Percentiles rank a stretch among this genome's conserved stretches.
These are phyloP conservation scores for Skeletonema potamos DNA, from an alignment of 108 stramenopile species.

Conservation along the genomic window DNA sequence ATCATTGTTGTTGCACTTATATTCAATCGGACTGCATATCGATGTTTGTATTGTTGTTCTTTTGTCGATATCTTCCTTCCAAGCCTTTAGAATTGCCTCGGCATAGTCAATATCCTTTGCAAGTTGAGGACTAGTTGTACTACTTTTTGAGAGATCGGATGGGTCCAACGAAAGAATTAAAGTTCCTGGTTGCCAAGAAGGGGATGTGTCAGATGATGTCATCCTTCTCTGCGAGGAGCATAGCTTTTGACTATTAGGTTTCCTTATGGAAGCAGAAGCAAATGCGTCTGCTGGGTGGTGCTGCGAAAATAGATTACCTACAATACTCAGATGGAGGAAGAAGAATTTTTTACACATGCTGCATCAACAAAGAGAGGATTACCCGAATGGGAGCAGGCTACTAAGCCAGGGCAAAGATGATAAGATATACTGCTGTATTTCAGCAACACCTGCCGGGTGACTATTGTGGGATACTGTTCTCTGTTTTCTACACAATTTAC, in stretches of 20 bases:
- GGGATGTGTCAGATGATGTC: neutral
- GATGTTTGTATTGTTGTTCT: constrained; percentile 1
- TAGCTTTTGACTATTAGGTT: neutral
- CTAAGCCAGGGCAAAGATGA: neutral
- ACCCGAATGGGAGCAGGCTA: too few relatives aligned
- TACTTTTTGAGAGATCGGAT: neutral
- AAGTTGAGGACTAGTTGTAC: constrained; percentile 15
- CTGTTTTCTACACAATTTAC: too few relatives aligned
- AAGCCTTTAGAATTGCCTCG: constrained; percentile 41
- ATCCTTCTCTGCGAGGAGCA: neutral
- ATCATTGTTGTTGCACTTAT: constrained; percentile 14
- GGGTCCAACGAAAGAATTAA: neutral
- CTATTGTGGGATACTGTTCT: too few relatives aligned
- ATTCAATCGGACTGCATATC: constrained; percentile 8
- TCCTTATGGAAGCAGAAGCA: neutral
- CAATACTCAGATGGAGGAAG: neutral
- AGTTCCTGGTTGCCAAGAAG: neutral
- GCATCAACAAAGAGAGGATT: neutral
- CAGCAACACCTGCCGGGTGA: too few relatives aligned
- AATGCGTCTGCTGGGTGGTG: neutral
- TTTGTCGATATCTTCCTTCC: constrained; percentile 29
- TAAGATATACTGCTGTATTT: too few relatives aligned
- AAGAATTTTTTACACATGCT: neutral
- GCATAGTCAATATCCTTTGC: constrained; percentile 48
- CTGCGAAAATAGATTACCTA: neutral